phyloP scores from a whole-genome alignment of 306 rosid genomes.

The Rosa lucieae region DNA sequence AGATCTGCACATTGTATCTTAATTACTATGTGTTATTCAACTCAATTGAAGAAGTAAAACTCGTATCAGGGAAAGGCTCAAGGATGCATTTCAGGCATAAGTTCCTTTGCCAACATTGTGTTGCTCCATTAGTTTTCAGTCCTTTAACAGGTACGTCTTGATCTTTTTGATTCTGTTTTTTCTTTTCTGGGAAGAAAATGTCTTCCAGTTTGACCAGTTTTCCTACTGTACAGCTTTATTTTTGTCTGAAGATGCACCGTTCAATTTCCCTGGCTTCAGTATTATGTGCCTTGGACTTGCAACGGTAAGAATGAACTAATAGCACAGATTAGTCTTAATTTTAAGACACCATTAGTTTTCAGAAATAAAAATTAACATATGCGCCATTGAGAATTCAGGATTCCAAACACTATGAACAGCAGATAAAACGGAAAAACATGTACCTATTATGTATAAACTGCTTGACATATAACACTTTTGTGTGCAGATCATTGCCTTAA shows the following conservation, averaged over 20 bases:
- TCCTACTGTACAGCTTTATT: slow-evolving; percentile 57
- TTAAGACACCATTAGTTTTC: neutral
- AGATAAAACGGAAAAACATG: no score
- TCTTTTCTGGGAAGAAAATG: neutral
- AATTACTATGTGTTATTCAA: neutral
- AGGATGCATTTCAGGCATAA: slow-evolving; percentile 83
- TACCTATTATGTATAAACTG: neutral
- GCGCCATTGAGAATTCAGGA: neutral
- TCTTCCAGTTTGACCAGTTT: slow-evolving; percentile 19
- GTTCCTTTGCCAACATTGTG: slow-evolving; percentile 67
- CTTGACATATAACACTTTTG: neutral
- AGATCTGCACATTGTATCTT: neutral
- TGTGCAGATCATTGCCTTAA: slow-evolving; percentile 67
- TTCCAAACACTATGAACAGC: neutral
- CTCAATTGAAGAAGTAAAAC: neutral
- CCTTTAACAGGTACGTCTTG: slow-evolving; percentile 70
- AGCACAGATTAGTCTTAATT: neutral
- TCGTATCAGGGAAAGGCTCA: slow-evolving; percentile 75
- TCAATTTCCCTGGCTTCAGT: slow-evolving; percentile 86
- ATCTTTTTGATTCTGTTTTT: neutral
- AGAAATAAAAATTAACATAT: no score
- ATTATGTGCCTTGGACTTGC: slow-evolving; percentile 64
- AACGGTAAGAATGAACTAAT: slow-evolving; percentile 39
- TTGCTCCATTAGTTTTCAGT: slow-evolving; percentile 73
- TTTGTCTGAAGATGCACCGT: slow-evolving; percentile 81